Base-by-base conservation (phyloP, 2,329 filamentous ascomycete genomes). In the Pyrenochaeta sp. region DNA sequence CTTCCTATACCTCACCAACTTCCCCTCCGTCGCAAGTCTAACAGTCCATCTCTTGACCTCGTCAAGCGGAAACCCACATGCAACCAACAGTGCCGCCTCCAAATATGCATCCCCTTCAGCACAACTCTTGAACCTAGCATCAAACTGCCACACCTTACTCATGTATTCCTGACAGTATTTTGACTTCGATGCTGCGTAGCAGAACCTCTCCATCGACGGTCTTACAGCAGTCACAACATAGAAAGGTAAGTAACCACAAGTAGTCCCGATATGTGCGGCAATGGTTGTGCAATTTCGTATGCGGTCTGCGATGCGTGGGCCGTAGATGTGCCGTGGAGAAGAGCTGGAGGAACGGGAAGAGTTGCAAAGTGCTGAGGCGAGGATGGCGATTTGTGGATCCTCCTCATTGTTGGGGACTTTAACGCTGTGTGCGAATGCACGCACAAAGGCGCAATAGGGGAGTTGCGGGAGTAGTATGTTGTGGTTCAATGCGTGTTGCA, bases 301-400 rank as follows among this genome's bases (percentile, higher is more conserved):
- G 10, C 54, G 54, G 9, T 47, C 15, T 22, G 37, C 27, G n/a
- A 56, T 52, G 28, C 27, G 47, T 24, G 24, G 24, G 12, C 44
- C 22, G n/a, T 9, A 25, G 27, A 15, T 15, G 32, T 36, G 32
- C 8, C 32, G 32, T 10, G 5, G 27, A 22, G 13, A 15, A 8
- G 5, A 10, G 32, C 27, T 30, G 28, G 25, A 2, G 40, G 9
- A 10, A 22, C 42, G 28, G 2, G 36, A 19, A 4, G 54, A 56
- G n/a, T 56, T 56, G 34, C 25, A 51, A 5, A 56, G 44, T 9
- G 54, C 54, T 19, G 48, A 56, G 24, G 54, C 54, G 15, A 56
- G 34, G 19, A 56, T 40, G 22, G 40, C 22, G 24, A 25, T 43
- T 5, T 25, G 40, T 2, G 25, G 19, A 3, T 3, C 9, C 4